phyloP scores from a whole-genome alignment of 1,139 yeast species.

The Suhomyces anneliseae region DNA sequence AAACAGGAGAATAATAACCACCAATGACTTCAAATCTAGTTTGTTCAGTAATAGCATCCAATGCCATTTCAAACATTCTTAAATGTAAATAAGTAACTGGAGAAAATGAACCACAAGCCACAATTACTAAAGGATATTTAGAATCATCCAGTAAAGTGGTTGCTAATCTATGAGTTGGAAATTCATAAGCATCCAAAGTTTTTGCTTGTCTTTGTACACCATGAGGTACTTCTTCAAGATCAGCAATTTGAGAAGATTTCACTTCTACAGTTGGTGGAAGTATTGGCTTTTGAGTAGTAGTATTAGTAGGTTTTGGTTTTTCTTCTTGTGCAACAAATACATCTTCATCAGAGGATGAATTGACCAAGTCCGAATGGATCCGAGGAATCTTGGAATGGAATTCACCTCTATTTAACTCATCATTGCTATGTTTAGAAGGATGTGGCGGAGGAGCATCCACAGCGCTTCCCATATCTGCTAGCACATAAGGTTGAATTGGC shows the following conservation, averaged over 20 bases:
- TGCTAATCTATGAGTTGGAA: constrained; percentile 85
- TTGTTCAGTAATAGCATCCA: constrained; percentile 90
- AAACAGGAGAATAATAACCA: constrained; percentile 96
- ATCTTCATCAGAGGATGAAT: constrained; percentile 35
- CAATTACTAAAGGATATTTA: constrained; percentile 87
- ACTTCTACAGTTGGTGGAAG: constrained; percentile 52
- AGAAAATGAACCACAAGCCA: constrained; percentile 96
- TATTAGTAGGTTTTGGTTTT: not conserved
- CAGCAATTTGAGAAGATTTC: constrained; percentile 76
- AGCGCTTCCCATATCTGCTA: constrained; percentile 71
- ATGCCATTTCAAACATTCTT: constrained; percentile 98
- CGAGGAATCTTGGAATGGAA: constrained; percentile 44
- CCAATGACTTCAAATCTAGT: constrained; percentile 94
- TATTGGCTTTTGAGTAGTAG: constrained; percentile 13
- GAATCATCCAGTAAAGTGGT: constrained; percentile 68
- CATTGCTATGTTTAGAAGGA: constrained; percentile 27
- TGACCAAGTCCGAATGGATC: constrained; percentile 41
- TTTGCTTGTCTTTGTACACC: constrained; percentile 88
- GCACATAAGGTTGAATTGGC: constrained; percentile 72
- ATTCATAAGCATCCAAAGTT: constrained; percentile 61
- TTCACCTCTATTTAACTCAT: constrained; percentile 14
- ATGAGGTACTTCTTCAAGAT: constrained; percentile 93
- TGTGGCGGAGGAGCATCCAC: constrained; percentile 75
- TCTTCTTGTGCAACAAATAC: constrained; percentile 7
- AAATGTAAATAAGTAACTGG: constrained; percentile 93